phyloP scores from a whole-genome alignment of 1,284 basidiomycete species.

The Exobasidium rhododendri region DNA sequence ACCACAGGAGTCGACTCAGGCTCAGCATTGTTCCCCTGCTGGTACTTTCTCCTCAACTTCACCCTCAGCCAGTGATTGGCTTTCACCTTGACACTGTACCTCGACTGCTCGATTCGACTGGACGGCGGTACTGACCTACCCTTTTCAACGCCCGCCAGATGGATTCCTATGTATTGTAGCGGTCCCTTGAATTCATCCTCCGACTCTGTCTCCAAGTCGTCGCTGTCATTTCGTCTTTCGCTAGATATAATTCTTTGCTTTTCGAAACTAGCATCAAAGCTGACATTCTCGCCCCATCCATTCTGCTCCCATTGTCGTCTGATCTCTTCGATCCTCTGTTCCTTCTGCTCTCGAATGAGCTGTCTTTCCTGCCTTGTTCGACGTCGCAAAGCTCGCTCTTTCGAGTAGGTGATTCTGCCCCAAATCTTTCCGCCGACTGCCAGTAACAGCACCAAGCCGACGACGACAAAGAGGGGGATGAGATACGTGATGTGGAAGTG shows the following conservation, averaged over 20 bases:
- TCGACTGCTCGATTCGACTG: slow-evolving; percentile 18
- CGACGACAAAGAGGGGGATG: slow-evolving; percentile 33
- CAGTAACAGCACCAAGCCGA: slow-evolving; percentile 34
- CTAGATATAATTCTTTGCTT: slow-evolving; percentile 10
- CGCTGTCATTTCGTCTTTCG: not conserved
- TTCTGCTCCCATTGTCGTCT: not conserved
- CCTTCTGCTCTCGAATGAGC: slow-evolving; percentile 13
- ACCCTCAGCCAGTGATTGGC: slow-evolving; percentile 26
- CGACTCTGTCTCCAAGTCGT: not conserved
- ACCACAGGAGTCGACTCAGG: too few species aligned
- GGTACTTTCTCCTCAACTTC: slow-evolving; percentile 7
- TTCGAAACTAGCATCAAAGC: slow-evolving; percentile 4
- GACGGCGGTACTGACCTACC: slow-evolving; percentile 17
- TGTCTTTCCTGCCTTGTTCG: slow-evolving; percentile 17
- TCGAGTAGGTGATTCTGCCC: slow-evolving; percentile 32
- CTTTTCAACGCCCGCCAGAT: slow-evolving; percentile 17
- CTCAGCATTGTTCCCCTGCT: not conserved
- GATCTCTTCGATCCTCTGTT: not conserved
- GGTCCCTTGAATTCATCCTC: slow-evolving; percentile 8
- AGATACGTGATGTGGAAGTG: slow-evolving; percentile 36
- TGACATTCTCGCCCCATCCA: not conserved
- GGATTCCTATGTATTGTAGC: not conserved
- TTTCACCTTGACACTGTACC: slow-evolving; percentile 24
- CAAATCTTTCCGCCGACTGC: slow-evolving; percentile 37
- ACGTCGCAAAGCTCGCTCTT: slow-evolving; percentile 21